Evolutionary conservation across 108 stramenopile genomes (phyloP), one percentile per base, ranked within the genome.

Genomic region (Cyclostephanos tholiformis): DNA sequence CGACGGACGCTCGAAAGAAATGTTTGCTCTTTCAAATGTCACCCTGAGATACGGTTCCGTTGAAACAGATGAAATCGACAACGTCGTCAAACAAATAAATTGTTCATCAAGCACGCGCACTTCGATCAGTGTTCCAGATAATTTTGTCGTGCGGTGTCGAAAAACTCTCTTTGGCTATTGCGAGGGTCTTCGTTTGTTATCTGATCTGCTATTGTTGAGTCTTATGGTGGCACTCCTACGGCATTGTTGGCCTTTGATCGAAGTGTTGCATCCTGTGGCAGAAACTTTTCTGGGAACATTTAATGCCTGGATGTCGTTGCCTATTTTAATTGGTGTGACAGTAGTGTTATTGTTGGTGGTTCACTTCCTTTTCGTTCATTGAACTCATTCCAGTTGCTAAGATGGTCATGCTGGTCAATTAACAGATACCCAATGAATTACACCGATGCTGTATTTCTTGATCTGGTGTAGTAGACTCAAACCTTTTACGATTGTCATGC

Each of bases 21-120:
- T 50, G 26, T 27, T 48, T 14, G 48, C 41, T 10, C 55, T 26
- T 12, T 22, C 16, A 11, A 29, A 58, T 59, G 25, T 69, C 32
- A 66, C 68, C 26, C 32, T 63, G 56, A 69, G 71, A 51, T 77
- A 77, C 36, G 76, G 76, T 6, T 77, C 76, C 1, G 58, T 77
- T 43, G 76, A 69, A 58, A 69, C 41, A 16, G 49, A 58, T 35
- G 55, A 74, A 66, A 46, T 35, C 13, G 43, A 44, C 35, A 41
- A 60, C 67, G 26, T 46, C 46, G 17, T 2, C 14, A 59, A 27
- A 22, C 35, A 53, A 22, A 19, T 50, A 14, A 61, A 48, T 14
- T 16, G n/a, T n/a, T n/a, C n/a, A n/a, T n/a, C n/a, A n/a, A n/a
- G 43, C 20, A 19, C 48, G 13, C 20, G 32, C 29, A 16, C n/a